Conservation (phyloP, 176 grass and related monocot genomes). For the Bothriochloa decipiens region DNA sequence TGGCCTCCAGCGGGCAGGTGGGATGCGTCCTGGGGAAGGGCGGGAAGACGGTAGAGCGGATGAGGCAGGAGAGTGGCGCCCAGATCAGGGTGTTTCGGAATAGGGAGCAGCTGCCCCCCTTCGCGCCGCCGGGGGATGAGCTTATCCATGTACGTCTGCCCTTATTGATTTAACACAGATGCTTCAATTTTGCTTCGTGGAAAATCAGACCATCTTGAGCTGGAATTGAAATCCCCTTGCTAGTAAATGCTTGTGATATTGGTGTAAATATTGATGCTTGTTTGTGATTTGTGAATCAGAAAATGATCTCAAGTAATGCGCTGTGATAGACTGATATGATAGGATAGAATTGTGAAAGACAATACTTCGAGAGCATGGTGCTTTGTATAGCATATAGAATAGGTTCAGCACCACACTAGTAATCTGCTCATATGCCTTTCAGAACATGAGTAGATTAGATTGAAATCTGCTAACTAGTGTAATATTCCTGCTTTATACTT, state of each 20-base stretch:
- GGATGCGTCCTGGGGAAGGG: conserved; percentile 75
- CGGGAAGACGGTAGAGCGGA: conserved; percentile 71
- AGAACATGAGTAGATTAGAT: conserved; percentile 1
- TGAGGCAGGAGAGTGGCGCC: conserved; percentile 70
- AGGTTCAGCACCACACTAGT: background rate
- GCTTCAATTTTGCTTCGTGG: background rate
- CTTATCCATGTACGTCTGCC: conserved; percentile 63
- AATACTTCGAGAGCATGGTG: background rate
- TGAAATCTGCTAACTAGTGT: conserved; percentile 9
- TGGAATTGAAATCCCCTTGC: background rate
- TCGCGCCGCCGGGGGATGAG: conserved; percentile 53
- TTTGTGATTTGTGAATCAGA: conserved; percentile 27
- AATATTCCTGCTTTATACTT: background rate
- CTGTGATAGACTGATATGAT: conserved; percentile 13
- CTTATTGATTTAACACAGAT: background rate
- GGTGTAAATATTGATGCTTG: conserved; percentile 22
- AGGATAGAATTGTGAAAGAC: background rate
- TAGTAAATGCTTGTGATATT: background rate
- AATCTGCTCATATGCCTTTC: background rate
- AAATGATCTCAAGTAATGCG: background rate
- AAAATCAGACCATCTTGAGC: background rate
- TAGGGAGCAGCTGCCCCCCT: conserved; percentile 63
- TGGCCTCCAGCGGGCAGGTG: conserved; percentile 52
- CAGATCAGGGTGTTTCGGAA: conserved; percentile 79
- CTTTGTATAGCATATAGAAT: background rate